Base-by-base conservation (phyloP, 2,329 filamentous ascomycete species). In the Colletotrichum camelliae region DNA sequence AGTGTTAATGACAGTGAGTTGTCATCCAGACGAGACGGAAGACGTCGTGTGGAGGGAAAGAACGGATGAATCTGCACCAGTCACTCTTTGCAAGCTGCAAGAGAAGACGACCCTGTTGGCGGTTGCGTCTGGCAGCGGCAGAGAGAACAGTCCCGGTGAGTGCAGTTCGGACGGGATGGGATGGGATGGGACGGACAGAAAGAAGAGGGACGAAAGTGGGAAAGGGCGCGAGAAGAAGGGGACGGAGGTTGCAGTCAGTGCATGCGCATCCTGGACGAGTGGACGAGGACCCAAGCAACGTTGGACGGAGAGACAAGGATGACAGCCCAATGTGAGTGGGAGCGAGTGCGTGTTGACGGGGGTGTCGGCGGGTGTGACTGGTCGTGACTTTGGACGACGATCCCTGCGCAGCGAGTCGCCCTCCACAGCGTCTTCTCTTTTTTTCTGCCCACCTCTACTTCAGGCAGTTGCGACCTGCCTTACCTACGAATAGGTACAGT, bases 61-160 rank as follows among this genome's bases (percentile, higher is more conserved):
- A 78, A 77, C 13, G 77, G 70, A 78, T 76, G 77, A 78, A 78
- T 68, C 75, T 77, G 75, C 77, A 71, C 68, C 52, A 31, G 70
- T 60, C 57, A 65, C 64, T 64, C 70, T 52, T 52, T 76, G 58
- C 70, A 21, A 58, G 60, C 62, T 73, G 69, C 70, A 57, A 52
- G 39, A 70, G 71, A 70, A 65, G 52, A 67, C 73, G 33, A 64
- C 61, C 61, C 35, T n/a, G 58, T 31, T 33, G 33, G 58, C 58
- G 58, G 58, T 62, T 31, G 58, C 33, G 58, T 62, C 31, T 35
- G 33, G 58, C 58, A 37, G 58, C 58, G 58, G 55, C 24, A 57
- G 31, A 60, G 70, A 58, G 62, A 60, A 37, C 72, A 75, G 72
- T 67, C 72, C 73, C 64, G 43, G 74, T 27, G 70, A 61, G 52